A percentile compares a stretch with the other conserved stretches of the same genome.
Evolutionary conservation across 495 filamentous ascomycete genomes (phyloP).

Genomic region (Penicillium samsonianum): DNA sequence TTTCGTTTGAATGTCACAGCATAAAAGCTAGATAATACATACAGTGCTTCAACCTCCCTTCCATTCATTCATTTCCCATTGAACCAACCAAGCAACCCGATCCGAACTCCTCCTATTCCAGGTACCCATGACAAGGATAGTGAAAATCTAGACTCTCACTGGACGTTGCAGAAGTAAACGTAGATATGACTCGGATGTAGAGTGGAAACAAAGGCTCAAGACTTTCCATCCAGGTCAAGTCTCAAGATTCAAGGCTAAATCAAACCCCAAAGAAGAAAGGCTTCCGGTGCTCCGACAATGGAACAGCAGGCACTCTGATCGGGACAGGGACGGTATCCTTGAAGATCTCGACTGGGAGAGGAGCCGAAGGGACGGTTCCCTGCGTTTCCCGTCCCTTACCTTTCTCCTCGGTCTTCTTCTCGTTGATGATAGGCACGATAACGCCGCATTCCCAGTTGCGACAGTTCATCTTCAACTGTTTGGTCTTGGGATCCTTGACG

Average conservation of each 20-base stretch:
- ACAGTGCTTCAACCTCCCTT: not conserved
- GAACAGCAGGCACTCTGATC: conserved; percentile 61
- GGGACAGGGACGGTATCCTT: conserved; percentile 64
- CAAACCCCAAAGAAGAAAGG: conserved; percentile 57
- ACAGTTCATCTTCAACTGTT: conserved; percentile 72
- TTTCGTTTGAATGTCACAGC: not conserved
- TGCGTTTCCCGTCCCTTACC: not conserved
- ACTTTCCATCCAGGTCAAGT: not conserved
- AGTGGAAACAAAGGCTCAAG: not conserved
- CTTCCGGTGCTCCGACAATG: conserved; percentile 42
- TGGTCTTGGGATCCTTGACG: conserved; percentile 62
- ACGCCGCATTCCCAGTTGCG: conserved; percentile 98
- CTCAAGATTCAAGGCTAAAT: not conserved
- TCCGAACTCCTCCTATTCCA: not conserved
- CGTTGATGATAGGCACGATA: conserved; percentile 54
- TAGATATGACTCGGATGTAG: not conserved
- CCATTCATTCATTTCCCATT: not conserved
- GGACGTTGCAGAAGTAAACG: not conserved
- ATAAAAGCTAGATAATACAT: not conserved
- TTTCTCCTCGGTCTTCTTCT: not conserved
- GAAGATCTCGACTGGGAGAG: conserved; percentile 47
- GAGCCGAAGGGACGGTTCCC: not conserved
- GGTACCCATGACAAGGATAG: not conserved
- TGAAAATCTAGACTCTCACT: not conserved
- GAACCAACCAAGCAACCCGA: not conserved